These are phyloP conservation scores for Porcisia deanei DNA, from an alignment of 208 protist genomes.

Conservation along the genomic window DNA sequence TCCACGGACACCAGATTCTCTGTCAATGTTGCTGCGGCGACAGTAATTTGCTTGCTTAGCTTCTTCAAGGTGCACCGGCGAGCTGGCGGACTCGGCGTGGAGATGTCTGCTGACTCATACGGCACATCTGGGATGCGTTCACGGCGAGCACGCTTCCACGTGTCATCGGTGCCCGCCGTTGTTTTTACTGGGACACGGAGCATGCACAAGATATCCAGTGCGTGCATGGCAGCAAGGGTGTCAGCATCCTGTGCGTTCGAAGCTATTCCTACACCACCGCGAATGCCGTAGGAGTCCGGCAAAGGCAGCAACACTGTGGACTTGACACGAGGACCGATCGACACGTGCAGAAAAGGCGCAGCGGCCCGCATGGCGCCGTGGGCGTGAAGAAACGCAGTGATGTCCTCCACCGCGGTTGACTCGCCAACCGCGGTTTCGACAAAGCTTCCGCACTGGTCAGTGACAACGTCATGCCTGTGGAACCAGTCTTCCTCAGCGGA, in stretches of 20 bases:
- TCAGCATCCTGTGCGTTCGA: slow-evolving; percentile 48
- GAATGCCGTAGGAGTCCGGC: slow-evolving; percentile 64
- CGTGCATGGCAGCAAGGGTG: slow-evolving; percentile 82
- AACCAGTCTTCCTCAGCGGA: slow-evolving; percentile 74
- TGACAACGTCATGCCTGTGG: slow-evolving; percentile 53
- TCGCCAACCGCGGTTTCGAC: slow-evolving; percentile 57
- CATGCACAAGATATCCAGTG: slow-evolving; percentile 66
- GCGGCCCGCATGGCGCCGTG: slow-evolving; percentile 35
- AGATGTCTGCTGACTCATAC: neutral
- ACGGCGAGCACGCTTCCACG: slow-evolving; percentile 24
- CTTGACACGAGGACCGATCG: slow-evolving; percentile 45
- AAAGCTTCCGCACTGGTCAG: slow-evolving; percentile 58
- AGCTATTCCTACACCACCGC: slow-evolving; percentile 81
- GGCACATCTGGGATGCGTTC: slow-evolving; percentile 19
- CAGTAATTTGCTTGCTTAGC: slow-evolving; percentile 2
- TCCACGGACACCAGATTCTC: neutral
- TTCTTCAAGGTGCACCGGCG: slow-evolving; percentile 29
- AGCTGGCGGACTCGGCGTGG: slow-evolving; percentile 39
- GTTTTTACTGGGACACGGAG: slow-evolving; percentile 50
- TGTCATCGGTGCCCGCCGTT: slow-evolving; percentile 7
- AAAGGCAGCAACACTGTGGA: slow-evolving; percentile 84
- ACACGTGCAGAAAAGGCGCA: slow-evolving; percentile 62
- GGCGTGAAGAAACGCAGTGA: slow-evolving; percentile 47
- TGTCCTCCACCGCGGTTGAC: slow-evolving; percentile 37
- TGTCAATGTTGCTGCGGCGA: neutral